Evolutionary conservation across 805 yeast genomes (phyloP).

Genomic region (Ogataea pignaliae): DNA sequence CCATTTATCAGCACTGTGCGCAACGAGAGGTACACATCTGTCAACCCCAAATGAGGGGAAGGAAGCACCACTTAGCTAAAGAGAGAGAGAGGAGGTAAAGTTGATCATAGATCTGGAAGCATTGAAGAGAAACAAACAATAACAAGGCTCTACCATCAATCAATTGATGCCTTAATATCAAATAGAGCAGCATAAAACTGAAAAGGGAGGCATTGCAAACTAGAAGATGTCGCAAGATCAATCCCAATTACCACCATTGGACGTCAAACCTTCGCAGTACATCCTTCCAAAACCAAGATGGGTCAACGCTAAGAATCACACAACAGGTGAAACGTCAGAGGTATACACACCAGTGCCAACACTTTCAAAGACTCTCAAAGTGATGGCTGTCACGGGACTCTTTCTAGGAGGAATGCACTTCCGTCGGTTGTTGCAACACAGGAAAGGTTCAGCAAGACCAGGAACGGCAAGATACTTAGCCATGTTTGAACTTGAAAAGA

Average conservation of each 20-base stretch:
- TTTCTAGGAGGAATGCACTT: constrained; percentile 34
- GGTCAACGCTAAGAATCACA: constrained; percentile 8
- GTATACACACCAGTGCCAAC: constrained; percentile 29
- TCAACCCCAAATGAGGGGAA: constrained; percentile 3
- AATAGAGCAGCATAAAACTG: too few species aligned
- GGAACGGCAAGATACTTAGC: constrained; percentile 31
- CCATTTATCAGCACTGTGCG: too few species aligned
- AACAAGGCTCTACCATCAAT: too few species aligned
- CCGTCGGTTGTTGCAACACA: constrained; percentile 31
- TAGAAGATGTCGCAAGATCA: too few species aligned
- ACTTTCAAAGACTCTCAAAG: constrained; percentile 24
- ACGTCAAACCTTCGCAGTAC: background rate
- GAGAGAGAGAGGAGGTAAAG: background rate
- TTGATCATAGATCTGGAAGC: too few species aligned
- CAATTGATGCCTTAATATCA: too few species aligned
- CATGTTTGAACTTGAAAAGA: constrained; percentile 26
- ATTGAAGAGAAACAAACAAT: too few species aligned
- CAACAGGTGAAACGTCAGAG: background rate
- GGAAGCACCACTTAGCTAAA: background rate
- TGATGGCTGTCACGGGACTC: constrained; percentile 26
- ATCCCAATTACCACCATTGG: too few species aligned
- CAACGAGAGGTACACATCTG: too few species aligned
- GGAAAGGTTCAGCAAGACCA: constrained; percentile 36
- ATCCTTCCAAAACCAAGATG: constrained; percentile 28
- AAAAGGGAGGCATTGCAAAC: too few species aligned